Evolutionary conservation across 106 monocot genomes (phyloP).

Genomic region (Dioscorea zingiberensis): DNA sequence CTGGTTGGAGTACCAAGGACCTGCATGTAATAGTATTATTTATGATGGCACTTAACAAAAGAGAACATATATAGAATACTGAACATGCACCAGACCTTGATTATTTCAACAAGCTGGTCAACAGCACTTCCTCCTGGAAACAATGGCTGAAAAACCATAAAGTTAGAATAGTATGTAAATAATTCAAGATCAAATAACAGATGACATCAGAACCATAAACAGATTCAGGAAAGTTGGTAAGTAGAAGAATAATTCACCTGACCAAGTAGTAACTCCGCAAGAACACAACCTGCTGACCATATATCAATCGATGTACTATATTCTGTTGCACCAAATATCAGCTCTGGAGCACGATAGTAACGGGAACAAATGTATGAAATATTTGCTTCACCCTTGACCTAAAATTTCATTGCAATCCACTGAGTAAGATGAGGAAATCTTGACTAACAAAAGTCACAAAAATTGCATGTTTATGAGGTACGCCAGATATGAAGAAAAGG

Average conservation of each 20-base stretch:
- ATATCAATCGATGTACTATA: constrained; percentile 93
- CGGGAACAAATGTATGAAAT: constrained; percentile 98
- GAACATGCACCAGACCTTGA: constrained; percentile 45
- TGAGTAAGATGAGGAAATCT: too few species aligned
- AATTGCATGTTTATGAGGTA: too few species aligned
- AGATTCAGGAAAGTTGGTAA: background rate
- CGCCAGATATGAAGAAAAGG: too few species aligned
- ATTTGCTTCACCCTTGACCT: constrained; percentile 95
- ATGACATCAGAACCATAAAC: background rate
- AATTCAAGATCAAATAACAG: background rate
- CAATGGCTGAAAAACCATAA: constrained; percentile 43
- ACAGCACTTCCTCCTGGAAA: constrained; percentile 90
- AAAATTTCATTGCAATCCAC: background rate
- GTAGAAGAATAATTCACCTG: constrained; percentile 36
- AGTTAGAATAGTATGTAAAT: background rate
- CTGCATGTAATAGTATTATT: constrained; percentile 21
- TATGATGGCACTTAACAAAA: too few species aligned
- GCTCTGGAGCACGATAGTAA: constrained; percentile 94
- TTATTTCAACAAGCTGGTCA: constrained; percentile 91
- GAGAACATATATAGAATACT: too few species aligned
- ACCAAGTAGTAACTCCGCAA: constrained; percentile 94
- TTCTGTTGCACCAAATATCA: constrained; percentile 92
- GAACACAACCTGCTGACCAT: constrained; percentile 98
- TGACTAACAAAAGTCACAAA: too few species aligned
- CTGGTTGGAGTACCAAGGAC: constrained; percentile 93